Conservation (phyloP, 257 asterid genomes). For the Primulina eburnea region DNA sequence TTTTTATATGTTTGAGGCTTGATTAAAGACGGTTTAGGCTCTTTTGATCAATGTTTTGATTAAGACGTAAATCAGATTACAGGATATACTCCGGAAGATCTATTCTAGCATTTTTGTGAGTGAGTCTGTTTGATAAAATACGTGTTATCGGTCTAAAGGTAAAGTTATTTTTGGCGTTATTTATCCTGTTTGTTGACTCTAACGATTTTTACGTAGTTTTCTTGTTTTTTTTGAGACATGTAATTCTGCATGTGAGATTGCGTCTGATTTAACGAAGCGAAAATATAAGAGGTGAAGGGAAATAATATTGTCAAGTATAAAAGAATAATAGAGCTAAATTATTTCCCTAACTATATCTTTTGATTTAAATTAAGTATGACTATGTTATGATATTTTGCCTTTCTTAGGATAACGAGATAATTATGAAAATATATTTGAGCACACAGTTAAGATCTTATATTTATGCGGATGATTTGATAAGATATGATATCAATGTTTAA, state of each 20-base stretch:
- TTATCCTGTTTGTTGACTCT: constrained; percentile 35
- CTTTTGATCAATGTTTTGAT: constrained; percentile 39
- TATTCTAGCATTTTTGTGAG: constrained; percentile 44
- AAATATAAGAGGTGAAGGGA: no score
- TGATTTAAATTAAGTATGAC: no score
- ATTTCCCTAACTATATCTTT: no score
- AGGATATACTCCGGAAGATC: constrained; percentile 43
- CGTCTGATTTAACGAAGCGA: constrained; percentile 58
- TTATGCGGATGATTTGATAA: no score
- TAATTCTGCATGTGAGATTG: constrained; percentile 50
- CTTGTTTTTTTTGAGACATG: constrained; percentile 36
- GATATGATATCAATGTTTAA: no score
- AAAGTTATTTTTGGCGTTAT: constrained; percentile 40
- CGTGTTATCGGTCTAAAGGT: constrained; percentile 40
- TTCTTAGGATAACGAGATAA: no score
- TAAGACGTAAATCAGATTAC: constrained; percentile 69
- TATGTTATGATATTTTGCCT: no score
- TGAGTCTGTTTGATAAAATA: constrained; percentile 43
- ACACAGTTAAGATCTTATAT: no score
- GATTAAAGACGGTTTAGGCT: constrained; percentile 49
- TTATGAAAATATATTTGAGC: no score
- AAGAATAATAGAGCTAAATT: no score
- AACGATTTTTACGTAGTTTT: constrained; percentile 38
- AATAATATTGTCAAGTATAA: no score
- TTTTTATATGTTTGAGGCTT: constrained; percentile 48